Evolutionary conservation across 2,329 filamentous ascomycete genomes (phyloP).

Genomic region (Grosmannia huntii): DNA sequence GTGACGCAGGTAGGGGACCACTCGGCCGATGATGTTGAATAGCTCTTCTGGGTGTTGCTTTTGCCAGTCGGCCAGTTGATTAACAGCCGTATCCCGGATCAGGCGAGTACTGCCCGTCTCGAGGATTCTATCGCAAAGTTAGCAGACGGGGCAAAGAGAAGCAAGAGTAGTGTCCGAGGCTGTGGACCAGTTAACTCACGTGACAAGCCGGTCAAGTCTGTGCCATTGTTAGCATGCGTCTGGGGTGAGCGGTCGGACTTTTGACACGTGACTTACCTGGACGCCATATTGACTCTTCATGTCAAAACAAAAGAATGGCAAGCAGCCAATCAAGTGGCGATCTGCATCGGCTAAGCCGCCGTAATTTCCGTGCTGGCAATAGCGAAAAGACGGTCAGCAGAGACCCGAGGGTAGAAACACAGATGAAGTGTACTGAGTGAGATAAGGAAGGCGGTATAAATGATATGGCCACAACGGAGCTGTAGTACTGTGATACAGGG

Average conservation of each 20-base stretch:
- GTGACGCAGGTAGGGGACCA: constrained; percentile 88
- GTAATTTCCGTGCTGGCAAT: background rate
- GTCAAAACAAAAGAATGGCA: constrained; percentile 13
- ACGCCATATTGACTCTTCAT: constrained; percentile 39
- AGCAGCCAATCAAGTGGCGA: constrained; percentile 7
- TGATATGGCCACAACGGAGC: background rate
- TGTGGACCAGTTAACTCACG: constrained; percentile 46
- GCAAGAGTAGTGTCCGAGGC: background rate
- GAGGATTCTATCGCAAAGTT: constrained; percentile 52
- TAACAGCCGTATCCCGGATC: constrained; percentile 92
- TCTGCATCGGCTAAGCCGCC: background rate
- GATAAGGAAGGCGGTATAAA: background rate
- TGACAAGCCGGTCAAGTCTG: constrained; percentile 75
- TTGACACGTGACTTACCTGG: constrained; percentile 28
- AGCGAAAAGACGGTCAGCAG: background rate
- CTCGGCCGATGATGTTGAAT: constrained; percentile 84
- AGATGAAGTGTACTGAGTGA: background rate
- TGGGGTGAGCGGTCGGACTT: background rate
- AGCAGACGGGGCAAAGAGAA: background rate
- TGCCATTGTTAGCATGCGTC: constrained; percentile 15
- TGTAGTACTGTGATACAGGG: background rate
- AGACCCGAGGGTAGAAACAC: background rate
- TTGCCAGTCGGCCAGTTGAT: constrained; percentile 94
- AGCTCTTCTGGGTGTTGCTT: constrained; percentile 96
- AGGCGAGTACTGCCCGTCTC: constrained; percentile 94